Percentiles rank a stretch among this genome's conserved stretches.
Evolutionary conservation across 441 rosid genomes (phyloP).

Genomic region (Theobroma grandiflorum): DNA sequence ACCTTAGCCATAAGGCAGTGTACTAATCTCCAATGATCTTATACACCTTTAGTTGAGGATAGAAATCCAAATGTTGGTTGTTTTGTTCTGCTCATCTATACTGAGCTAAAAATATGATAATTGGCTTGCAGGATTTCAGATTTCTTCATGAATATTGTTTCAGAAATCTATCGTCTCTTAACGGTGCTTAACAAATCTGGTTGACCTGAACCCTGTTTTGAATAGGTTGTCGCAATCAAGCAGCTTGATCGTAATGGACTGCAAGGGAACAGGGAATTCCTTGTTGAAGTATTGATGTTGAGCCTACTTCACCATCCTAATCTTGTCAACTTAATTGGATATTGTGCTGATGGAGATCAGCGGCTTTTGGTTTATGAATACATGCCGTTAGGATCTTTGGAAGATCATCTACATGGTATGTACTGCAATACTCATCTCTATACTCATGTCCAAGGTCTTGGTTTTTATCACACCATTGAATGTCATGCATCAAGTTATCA

Average conservation of each 20-base stretch:
- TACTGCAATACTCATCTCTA: background rate
- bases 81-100: background rate
- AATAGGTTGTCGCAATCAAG: conserved; percentile 88
- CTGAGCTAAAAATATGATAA: background rate
- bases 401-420: conserved; percentile 83
- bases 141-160: conserved; percentile 3
- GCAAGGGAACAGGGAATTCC: conserved; percentile 91
- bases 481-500: background rate
- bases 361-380: conserved; percentile 89
- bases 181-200: background rate
- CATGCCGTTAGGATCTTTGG: conserved; percentile 87
- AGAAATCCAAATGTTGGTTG: background rate
- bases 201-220: conserved; percentile 29
- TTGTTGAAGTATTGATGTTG: conserved; percentile 81
- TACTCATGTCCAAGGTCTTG: conserved; percentile 14
- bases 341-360: conserved; percentile 91
- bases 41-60: background rate
- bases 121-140: background rate
- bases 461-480: conserved; percentile 17
- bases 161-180: background rate
- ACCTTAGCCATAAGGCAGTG: background rate
- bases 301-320: conserved; percentile 86
- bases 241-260: conserved; percentile 88
- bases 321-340: conserved; percentile 86
- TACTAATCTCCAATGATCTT: background rate